Evolutionary conservation across 78 protist genomes (phyloP).

Genomic region (Tieghemostelium lacteum): DNA sequence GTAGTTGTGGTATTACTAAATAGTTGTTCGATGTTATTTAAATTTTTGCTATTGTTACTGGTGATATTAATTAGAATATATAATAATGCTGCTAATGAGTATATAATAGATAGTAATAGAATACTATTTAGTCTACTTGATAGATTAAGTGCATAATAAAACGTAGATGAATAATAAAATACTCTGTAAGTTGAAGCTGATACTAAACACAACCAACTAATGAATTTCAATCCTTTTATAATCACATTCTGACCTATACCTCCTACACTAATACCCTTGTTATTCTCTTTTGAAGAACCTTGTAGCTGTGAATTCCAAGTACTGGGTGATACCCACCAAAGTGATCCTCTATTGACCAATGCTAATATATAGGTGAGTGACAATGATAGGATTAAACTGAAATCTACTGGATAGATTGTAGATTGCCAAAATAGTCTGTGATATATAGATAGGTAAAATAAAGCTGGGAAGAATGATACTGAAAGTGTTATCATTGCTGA

Average conservation of each 20-base stretch:
- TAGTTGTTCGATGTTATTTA: no score
- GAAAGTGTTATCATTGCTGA: slow-evolving; percentile 33
- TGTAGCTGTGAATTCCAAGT: not conserved
- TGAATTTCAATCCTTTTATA: slow-evolving; percentile 4
- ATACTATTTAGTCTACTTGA: not conserved
- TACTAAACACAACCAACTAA: slow-evolving; percentile 1
- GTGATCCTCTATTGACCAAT: slow-evolving; percentile 7
- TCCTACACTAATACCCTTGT: no score
- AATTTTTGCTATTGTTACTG: no score
- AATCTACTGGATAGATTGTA: not conserved
- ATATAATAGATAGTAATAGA: slow-evolving; percentile 10
- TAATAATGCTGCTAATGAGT: slow-evolving; percentile 12
- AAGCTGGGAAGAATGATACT: slow-evolving; percentile 14
- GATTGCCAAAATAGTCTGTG: slow-evolving; percentile 2
- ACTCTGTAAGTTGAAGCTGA: slow-evolving; percentile 28
- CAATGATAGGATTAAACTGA: not conserved
- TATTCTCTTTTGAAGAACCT: no score
- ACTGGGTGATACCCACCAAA: slow-evolving; percentile 14
- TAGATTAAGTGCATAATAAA: slow-evolving; percentile 2
- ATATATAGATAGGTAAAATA: slow-evolving; percentile 28
- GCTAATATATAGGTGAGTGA: slow-evolving; percentile 11
- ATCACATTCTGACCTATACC: no score
- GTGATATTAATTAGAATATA: slow-evolving; percentile 11
- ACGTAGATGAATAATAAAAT: slow-evolving; percentile 19
- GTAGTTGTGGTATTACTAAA: no score